Evolutionary conservation across 2,329 filamentous ascomycete genomes (phyloP).

Genomic region (Colletotrichum abscissum): DNA sequence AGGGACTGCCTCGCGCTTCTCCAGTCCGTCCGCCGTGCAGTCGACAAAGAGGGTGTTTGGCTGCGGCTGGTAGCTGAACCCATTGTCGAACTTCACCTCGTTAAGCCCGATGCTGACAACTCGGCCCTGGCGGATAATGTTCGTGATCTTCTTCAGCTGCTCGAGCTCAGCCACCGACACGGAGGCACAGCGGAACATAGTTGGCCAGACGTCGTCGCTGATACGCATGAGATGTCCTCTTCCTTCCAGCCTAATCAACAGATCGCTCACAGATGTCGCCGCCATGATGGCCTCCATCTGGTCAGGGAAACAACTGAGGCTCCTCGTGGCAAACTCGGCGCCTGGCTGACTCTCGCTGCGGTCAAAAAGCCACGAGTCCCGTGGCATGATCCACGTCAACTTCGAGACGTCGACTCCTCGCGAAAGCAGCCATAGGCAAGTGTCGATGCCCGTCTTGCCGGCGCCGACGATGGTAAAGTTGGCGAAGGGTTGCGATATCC

Average conservation of each 20-base stretch:
- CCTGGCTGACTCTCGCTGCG: background rate
- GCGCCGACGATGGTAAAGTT: background rate
- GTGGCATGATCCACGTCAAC: background rate
- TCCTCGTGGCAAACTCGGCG: background rate
- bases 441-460: background rate
- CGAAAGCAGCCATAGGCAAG: background rate
- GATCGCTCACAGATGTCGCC: background rate
- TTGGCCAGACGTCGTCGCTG: background rate
- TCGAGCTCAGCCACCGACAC: background rate
- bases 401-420: background rate
- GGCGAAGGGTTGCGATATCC: background rate
- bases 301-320: background rate
- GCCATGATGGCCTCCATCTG: background rate
- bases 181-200: background rate
- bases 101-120: background rate
- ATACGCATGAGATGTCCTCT: background rate
- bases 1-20: background rate
- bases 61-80: background rate
- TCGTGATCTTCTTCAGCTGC: background rate
- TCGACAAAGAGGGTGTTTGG: background rate
- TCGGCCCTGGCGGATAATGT: background rate
- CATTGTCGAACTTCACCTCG: background rate
- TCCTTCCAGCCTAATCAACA: background rate
- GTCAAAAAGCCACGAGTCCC: background rate
- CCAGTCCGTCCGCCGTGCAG: background rate